A percentile compares a stretch with the other conserved stretches of the same genome.
phyloP scores from a whole-genome alignment of 2,329 filamentous ascomycete species.

The Monilinia fructigena region DNA sequence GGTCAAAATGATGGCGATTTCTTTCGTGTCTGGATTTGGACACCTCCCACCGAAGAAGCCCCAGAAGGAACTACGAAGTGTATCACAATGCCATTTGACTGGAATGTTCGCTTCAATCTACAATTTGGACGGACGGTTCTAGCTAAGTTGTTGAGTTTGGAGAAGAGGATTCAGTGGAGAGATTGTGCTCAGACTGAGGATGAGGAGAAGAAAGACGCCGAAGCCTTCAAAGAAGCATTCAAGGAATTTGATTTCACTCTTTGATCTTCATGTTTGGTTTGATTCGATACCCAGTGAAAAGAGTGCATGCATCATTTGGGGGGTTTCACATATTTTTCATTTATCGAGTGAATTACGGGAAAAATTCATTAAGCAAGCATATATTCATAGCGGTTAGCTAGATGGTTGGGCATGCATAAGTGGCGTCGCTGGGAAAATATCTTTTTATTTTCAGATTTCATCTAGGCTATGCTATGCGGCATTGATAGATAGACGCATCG shows the following conservation, averaged over 20 bases:
- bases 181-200: slow-evolving; percentile 74
- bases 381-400: background rate
- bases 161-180: slow-evolving; percentile 78
- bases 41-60: slow-evolving; percentile 47
- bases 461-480: background rate
- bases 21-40: slow-evolving; percentile 82
- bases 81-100: slow-evolving; percentile 70
- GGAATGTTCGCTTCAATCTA: slow-evolving; percentile 76
- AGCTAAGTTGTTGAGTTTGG: slow-evolving; percentile 80
- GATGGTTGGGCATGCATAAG: background rate
- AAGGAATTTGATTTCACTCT: slow-evolving; percentile 75
- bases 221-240: slow-evolving; percentile 77
- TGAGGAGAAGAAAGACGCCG: slow-evolving; percentile 77
- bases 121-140: slow-evolving; percentile 87
- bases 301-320: background rate
- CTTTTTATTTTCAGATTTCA: background rate
- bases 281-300: background rate
- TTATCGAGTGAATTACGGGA: background rate
- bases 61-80: slow-evolving; percentile 54
- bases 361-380: background rate
- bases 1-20: slow-evolving; percentile 61
- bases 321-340: background rate
- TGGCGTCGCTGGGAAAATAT: background rate
- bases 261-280: slow-evolving; percentile 10
- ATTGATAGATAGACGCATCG: background rate